Percentiles rank a stretch among this genome's conserved stretches.
Evolutionary conservation across 78 protist genomes (phyloP).

Genomic region (Dictyostelium purpureum): DNA sequence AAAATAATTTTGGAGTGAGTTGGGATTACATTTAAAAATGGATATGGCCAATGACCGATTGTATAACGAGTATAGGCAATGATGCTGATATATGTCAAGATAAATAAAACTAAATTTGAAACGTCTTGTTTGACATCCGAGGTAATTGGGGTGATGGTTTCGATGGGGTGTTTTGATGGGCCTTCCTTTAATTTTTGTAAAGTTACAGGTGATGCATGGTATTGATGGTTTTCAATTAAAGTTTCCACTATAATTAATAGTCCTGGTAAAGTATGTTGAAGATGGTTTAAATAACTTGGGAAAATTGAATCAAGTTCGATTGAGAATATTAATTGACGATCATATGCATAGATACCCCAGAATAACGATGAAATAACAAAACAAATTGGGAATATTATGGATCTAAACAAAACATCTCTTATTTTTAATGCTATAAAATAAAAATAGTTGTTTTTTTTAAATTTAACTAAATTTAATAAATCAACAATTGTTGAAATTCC

Average conservation of each 20-base stretch:
- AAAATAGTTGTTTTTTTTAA: neutral
- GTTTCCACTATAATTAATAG: neutral
- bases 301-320: neutral
- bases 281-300: slow-evolving; percentile 45
- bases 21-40: slow-evolving; percentile 32
- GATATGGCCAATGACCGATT: slow-evolving; percentile 41
- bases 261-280: slow-evolving; percentile 63
- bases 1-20: slow-evolving; percentile 55
- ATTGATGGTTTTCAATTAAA: slow-evolving; percentile 40
- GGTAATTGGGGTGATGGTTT: neutral
- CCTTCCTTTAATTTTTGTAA: neutral
- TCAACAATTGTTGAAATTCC: neutral
- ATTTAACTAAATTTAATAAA: neutral
- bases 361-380: slow-evolving; percentile 3
- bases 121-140: slow-evolving; percentile 46
- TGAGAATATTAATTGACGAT: slow-evolving; percentile 15
- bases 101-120: slow-evolving; percentile 3
- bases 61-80: neutral
- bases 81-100: neutral
- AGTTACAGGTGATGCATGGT: slow-evolving; percentile 1
- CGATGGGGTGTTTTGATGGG: neutral
- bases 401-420: slow-evolving; percentile 48
- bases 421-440: slow-evolving; percentile 4
- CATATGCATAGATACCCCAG: slow-evolving; percentile 38
- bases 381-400: slow-evolving; percentile 44